Percentiles rank a stretch among this genome's conserved stretches.
phyloP scores from a whole-genome alignment of 371 early-diverging fungal genomes.

The Actinomortierella ambigua region DNA sequence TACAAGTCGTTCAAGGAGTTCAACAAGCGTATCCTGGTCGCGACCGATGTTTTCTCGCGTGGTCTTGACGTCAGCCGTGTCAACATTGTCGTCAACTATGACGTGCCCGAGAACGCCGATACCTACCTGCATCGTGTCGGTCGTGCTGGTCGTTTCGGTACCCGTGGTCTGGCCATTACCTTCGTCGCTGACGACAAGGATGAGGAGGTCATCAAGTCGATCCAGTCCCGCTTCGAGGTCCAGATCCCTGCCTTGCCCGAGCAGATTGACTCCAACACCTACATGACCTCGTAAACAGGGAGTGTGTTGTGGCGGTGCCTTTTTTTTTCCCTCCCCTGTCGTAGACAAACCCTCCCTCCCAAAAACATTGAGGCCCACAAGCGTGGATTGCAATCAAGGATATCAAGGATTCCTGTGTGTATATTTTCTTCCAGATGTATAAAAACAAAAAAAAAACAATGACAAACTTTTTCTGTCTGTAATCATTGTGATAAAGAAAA shows the following conservation, averaged over 20 bases:
- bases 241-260: constrained; percentile 91
- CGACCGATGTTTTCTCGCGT: constrained; percentile 98
- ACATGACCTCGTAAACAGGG: constrained; percentile 52
- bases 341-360: neutral
- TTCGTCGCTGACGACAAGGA: constrained; percentile 95
- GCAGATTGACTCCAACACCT: constrained; percentile 81
- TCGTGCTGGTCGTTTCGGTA: constrained; percentile 99
- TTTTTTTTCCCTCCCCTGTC: neutral
- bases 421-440: too few species aligned
- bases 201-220: constrained; percentile 78
- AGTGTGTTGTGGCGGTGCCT: neutral
- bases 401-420: too few species aligned
- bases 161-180: constrained; percentile 97
- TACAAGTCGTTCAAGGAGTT: constrained; percentile 97
- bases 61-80: constrained; percentile 99
- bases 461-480: too few species aligned
- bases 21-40: constrained; percentile 95
- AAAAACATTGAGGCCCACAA: too few species aligned
- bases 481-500: too few species aligned
- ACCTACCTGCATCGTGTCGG: constrained; percentile 98
- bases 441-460: too few species aligned
- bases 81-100: constrained; percentile 99
- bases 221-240: constrained; percentile 97
- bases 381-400: too few species aligned
- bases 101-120: constrained; percentile 95